Evolutionary conservation across 2,329 filamentous ascomycete genomes (phyloP), one percentile per base, ranked within the genome.

Genomic region (Aureobasidium pullulans): DNA sequence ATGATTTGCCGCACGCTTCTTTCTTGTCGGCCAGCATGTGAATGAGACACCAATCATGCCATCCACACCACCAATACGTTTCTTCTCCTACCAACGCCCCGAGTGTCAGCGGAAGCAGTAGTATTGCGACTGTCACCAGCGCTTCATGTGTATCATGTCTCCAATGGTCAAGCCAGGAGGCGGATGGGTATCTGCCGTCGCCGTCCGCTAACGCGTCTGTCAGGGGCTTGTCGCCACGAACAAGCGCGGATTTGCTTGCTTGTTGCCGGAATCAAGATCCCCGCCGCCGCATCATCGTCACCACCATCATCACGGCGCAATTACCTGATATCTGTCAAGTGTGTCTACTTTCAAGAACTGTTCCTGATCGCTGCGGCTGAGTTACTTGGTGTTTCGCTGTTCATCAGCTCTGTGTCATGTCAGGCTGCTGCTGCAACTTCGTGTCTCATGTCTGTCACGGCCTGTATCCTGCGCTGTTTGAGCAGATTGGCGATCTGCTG

Each of bases 211-310:
- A 57, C 36, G 54, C 54, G 44, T 29, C 13, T 32, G 28, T 48
- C 54, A 57, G 54, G 54, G 54, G 54, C 52, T 28, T 57, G 15
- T 57, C 54, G 54, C 54, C 54, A 57, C 54, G 23, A 31, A 23
- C 15, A 23, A 23, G 52, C 52, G 52, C 52, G 9, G 39, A 46
- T n/a, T 46, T 57, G 52, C 52, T 46, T 57, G 52, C 52, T 57
- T 57, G 32, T 57, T 57, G 54, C 54, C 42, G 34, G 23, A 29
- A 31, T 31, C 42, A 57, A 48, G 43, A 39, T 57, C 48, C 32
- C 5, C n/a, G 6, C 28, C 19, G 36, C 53, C 40, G 29, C 43
- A 42, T 42, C 37, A 53, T 40, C 34, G 23, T 6, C 42, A 42
- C 39, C 42, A 28, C 28, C 42, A 46, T 2, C 42, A 37, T 53